These are phyloP conservation scores for Diphasiastrum complanatum DNA, from an alignment of 83 land plant genomes.

Conservation along the genomic window DNA sequence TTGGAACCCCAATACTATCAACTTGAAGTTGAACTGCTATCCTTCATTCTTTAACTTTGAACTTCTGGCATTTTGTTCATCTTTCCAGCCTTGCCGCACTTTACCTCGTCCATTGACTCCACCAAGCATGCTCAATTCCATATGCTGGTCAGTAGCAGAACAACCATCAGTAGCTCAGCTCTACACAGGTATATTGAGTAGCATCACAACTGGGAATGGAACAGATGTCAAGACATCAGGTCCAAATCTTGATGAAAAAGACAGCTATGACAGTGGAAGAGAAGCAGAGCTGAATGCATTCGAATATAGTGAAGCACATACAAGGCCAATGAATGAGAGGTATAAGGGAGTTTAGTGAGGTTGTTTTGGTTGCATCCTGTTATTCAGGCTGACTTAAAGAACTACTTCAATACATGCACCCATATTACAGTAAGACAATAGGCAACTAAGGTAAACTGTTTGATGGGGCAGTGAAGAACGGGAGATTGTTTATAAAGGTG, in stretches of 20 bases:
- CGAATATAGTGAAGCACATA: background rate
- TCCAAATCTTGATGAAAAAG: background rate
- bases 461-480: conserved; percentile 7
- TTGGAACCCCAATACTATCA: too few relatives aligned
- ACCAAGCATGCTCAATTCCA: background rate
- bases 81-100: conserved; percentile 9
- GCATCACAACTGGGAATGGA: background rate
- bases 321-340: conserved; percentile 5
- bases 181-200: background rate
- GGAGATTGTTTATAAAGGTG: conserved; percentile 6
- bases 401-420: too few relatives aligned
- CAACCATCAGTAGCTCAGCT: conserved; percentile 5
- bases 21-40: too few relatives aligned
- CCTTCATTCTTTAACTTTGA: background rate
- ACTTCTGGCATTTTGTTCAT: background rate
- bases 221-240: background rate
- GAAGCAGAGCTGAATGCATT: background rate
- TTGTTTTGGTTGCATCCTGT: background rate
- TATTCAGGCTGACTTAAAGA: too few relatives aligned
- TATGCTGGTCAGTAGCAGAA: conserved; percentile 11
- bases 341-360: background rate
- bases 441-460: background rate
- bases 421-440: too few relatives aligned
- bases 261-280: background rate
- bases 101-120: conserved; percentile 14